Percentiles rank a stretch among this genome's conserved stretches.
phyloP scores from a whole-genome alignment of 345 rosid genomes.

The Pugionium dolabratum region DNA sequence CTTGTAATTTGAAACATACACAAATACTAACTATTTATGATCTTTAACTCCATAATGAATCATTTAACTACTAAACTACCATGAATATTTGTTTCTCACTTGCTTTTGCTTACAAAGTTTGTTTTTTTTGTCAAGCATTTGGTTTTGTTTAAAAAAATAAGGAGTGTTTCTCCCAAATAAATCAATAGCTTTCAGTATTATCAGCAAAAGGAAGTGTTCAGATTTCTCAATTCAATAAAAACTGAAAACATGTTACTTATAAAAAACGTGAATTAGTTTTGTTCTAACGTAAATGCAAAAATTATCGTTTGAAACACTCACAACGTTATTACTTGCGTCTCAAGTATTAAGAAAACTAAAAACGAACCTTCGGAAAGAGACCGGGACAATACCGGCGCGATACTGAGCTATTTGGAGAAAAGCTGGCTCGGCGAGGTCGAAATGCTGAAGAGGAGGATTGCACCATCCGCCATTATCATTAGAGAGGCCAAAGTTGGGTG shows the following conservation, averaged over 20 bases:
- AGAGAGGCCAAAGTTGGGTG: conserved; percentile 69
- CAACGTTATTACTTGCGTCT: background rate
- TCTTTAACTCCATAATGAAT: too few relatives aligned
- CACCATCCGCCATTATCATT: conserved; percentile 98
- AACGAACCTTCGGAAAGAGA: conserved; percentile 76
- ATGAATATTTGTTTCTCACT: too few relatives aligned
- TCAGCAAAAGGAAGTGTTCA: background rate
- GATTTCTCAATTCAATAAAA: background rate
- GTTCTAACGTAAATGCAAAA: background rate
- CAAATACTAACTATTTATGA: too few relatives aligned
- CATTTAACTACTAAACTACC: too few relatives aligned
- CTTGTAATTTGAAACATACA: too few relatives aligned
- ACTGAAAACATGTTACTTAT: too few relatives aligned
- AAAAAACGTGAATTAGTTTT: background rate
- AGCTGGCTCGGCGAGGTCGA: conserved; percentile 94
- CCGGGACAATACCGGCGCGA: conserved; percentile 90
- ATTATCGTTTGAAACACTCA: background rate
- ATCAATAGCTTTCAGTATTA: too few relatives aligned
- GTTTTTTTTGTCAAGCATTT: too few relatives aligned
- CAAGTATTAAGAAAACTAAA: background rate
- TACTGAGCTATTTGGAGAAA: conserved; percentile 92
- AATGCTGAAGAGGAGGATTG: conserved; percentile 96
- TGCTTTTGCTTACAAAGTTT: too few relatives aligned
- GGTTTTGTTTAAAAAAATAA: too few relatives aligned
- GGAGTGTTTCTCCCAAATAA: too few relatives aligned